Conservation (phyloP, 1,284 basidiomycete genomes). For the Boletus holoroseus region DNA sequence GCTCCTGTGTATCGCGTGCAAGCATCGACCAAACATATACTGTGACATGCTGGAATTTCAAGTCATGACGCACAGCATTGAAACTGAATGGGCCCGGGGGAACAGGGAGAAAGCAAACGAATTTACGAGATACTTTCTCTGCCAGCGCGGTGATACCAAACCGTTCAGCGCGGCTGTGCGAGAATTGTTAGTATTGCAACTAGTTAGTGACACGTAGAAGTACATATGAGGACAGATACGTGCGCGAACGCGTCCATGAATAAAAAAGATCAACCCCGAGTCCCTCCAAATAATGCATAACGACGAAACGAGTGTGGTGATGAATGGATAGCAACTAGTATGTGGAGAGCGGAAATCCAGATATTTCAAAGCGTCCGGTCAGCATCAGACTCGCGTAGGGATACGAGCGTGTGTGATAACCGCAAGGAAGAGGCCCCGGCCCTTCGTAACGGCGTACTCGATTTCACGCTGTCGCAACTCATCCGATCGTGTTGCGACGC, state of each 20-base stretch:
- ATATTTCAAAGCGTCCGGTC: constrained; percentile 7
- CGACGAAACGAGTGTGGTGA: neutral
- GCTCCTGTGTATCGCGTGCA: constrained; percentile 30
- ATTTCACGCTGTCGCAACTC: constrained; percentile 15
- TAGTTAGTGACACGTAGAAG: constrained; percentile 5
- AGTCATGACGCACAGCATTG: neutral
- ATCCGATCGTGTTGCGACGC: constrained; percentile 6
- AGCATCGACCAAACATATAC: neutral
- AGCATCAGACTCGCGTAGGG: neutral
- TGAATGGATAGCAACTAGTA: neutral
- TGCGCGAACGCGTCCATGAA: constrained; percentile 5
- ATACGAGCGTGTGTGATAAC: constrained; percentile 5
- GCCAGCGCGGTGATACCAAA: neutral
- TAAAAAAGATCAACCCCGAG: neutral
- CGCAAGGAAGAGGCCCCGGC: constrained; percentile 2
- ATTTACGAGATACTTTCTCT: neutral
- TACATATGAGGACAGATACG: constrained; percentile 13
- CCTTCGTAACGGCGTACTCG: constrained; percentile 7
- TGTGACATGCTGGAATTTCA: neutral
- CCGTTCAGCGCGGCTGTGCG: neutral
- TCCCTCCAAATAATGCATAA: neutral
- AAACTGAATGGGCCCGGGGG: too few species aligned
- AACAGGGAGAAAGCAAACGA: too few species aligned
- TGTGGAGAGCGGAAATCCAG: neutral
- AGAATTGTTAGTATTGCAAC: constrained; percentile 11